phyloP scores from a whole-genome alignment of 176 grass and related monocot species.

The Juncus effusus region DNA sequence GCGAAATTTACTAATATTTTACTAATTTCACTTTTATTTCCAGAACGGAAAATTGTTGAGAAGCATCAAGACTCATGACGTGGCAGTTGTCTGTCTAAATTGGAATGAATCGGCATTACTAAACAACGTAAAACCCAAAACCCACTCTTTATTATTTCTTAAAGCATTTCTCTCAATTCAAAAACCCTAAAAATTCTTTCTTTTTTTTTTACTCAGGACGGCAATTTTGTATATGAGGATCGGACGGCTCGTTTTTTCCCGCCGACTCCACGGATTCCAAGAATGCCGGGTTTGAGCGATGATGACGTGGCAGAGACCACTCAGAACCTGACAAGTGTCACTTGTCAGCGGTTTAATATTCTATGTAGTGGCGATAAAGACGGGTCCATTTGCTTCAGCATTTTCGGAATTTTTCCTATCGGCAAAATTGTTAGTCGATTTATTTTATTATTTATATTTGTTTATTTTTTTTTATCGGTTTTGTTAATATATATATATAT shows the following conservation, averaged over 20 bases:
- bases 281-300: constrained; percentile 74
- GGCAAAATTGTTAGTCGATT: constrained; percentile 88
- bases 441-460: constrained; percentile 22
- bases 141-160: constrained; percentile 9
- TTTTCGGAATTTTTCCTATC: constrained; percentile 96
- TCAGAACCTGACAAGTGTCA: constrained; percentile 63
- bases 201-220: background rate
- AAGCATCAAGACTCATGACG: constrained; percentile 63
- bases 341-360: constrained; percentile 82
- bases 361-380: constrained; percentile 74
- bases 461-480: background rate
- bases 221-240: constrained; percentile 72
- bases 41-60: constrained; percentile 94
- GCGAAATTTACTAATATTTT: background rate
- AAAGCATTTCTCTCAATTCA: background rate
- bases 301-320: constrained; percentile 63
- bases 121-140: constrained; percentile 40
- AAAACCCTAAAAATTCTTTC: background rate
- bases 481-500: no score
- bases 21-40: constrained; percentile 34
- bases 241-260: constrained; percentile 87
- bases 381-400: constrained; percentile 95
- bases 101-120: constrained; percentile 66
- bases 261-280: constrained; percentile 78
- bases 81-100: constrained; percentile 79